These are phyloP conservation scores for Tricholoma hemisulphureum DNA, from an alignment of 768 basidiomycete genomes.

Conservation along the genomic window DNA sequence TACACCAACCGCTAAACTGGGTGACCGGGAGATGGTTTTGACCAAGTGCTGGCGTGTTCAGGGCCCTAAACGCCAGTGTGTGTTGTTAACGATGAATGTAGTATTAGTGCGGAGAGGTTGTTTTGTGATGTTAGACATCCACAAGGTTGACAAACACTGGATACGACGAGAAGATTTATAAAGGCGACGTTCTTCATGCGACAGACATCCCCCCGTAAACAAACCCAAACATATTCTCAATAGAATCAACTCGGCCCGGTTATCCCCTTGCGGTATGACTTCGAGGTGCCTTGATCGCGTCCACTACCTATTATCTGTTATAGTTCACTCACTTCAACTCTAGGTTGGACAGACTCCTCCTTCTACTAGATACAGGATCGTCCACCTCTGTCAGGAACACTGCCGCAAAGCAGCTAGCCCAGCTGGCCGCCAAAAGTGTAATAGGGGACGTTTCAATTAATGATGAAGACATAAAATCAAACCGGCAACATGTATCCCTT, in stretches of 20 bases:
- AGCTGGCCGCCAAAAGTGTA: slow-evolving; percentile 84
- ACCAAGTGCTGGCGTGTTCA: too few species aligned
- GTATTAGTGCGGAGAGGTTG: neutral
- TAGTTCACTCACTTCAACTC: slow-evolving; percentile 9
- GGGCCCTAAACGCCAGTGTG: too few species aligned
- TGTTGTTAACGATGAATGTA: too few species aligned
- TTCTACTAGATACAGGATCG: slow-evolving; percentile 93
- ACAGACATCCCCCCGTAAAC: slow-evolving; percentile 58
- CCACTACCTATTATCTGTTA: neutral
- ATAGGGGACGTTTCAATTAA: slow-evolving; percentile 73
- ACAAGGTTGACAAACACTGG: slow-evolving; percentile 1
- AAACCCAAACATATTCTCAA: slow-evolving; percentile 39
- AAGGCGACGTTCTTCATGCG: slow-evolving; percentile 48
- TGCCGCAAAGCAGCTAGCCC: slow-evolving; percentile 95
- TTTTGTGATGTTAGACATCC: neutral
- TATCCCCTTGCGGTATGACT: slow-evolving; percentile 65
- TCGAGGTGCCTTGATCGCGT: slow-evolving; percentile 53
- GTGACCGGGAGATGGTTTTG: neutral
- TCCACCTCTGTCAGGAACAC: slow-evolving; percentile 86
- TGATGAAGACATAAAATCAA: slow-evolving; percentile 73
- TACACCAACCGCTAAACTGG: neutral
- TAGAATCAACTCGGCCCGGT: slow-evolving; percentile 48
- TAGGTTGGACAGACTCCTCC: slow-evolving; percentile 96
- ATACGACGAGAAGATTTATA: slow-evolving; percentile 55
- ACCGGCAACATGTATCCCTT: slow-evolving; percentile 54